A percentile compares a stretch with the other conserved stretches of the same genome.
phyloP scores from a whole-genome alignment of 495 filamentous ascomycete genomes.

The Parathielavia appendiculata region DNA sequence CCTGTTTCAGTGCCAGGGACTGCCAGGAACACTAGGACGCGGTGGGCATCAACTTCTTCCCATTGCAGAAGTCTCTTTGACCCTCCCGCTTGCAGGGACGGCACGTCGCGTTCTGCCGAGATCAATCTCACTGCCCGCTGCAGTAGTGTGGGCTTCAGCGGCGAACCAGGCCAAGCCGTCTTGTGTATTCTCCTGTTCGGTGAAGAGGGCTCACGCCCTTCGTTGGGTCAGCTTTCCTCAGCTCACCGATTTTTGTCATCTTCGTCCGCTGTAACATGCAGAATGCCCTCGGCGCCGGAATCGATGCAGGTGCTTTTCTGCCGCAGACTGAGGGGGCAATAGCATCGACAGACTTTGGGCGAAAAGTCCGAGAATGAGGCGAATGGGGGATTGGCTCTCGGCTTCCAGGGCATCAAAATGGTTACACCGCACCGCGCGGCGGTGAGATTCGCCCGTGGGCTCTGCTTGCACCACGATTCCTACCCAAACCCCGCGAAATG shows the following conservation, averaged over 20 bases:
- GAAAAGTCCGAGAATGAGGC: neutral
- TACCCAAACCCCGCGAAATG: conserved; percentile 5
- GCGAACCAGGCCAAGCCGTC: neutral
- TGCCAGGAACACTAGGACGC: neutral
- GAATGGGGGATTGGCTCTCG: conserved; percentile 2
- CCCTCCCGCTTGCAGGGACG: conserved; percentile 19
- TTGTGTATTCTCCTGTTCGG: neutral
- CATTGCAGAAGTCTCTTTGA: neutral
- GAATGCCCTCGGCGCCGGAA: neutral
- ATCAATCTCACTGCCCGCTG: conserved; percentile 12
- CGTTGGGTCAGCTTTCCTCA: neutral
- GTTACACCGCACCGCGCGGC: neutral
- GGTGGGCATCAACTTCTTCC: neutral
- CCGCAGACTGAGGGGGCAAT: neutral
- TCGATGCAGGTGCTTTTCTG: neutral
- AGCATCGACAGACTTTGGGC: neutral
- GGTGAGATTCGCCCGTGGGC: neutral
- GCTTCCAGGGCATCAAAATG: neutral
- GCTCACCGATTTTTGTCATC: neutral
- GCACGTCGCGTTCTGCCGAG: conserved; percentile 14
- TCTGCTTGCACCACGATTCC: neutral
- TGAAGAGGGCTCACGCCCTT: conserved; percentile 2
- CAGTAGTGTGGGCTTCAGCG: conserved; percentile 2
- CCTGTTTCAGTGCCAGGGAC: neutral
- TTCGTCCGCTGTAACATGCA: neutral